Evolutionary conservation across 2,329 filamentous ascomycete genomes (phyloP), one percentile per base, ranked within the genome.

Genomic region (Fusarium humuli): DNA sequence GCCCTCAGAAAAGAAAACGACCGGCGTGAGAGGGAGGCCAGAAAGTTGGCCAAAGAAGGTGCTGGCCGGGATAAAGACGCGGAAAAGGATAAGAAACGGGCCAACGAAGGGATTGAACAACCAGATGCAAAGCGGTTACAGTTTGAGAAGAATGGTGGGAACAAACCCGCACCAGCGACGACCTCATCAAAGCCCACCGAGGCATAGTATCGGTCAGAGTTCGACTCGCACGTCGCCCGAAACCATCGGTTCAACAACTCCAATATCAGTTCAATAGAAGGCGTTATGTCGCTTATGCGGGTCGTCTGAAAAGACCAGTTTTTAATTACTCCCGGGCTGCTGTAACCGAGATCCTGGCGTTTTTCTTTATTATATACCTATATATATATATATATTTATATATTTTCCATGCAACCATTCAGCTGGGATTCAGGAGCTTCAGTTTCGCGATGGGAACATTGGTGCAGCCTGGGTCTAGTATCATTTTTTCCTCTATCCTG

Each of bases 1-100:
- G 94, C 94, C 18, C 85, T 97, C 27, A 87, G 96, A 32, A 96
- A 96, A 73, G 94, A 98, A 79, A 95, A 94, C 73, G 93, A 96
- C 79, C 88, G 88, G 57, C 85, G 84, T 65, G 86, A 88, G 29
- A 83, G 84, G 60, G 86, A 88, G 57, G 85, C 84, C 10, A 81
- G 83, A 6, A 83, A 82, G 44, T 81, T 82, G 1, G 80, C 79
- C 20, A 84, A 83, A 71, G 82, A 83, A 2, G 72, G 66, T 11
- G 50, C 61, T 5, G 70, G 72, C 30, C 74, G 76, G 9, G 78
- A 80, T 18, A 73, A 70, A 57, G 77, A 80, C 22, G 73, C 71
- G 54, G 77, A 80, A 27, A 74, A 72, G 54, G 82, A 85, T 22
- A 81, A 80, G 69, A 85, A 85, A 70, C 79, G 81, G 9, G 68